These are phyloP conservation scores for Starmera quercuum DNA, from an alignment of 805 yeast species.

Conservation along the genomic window DNA sequence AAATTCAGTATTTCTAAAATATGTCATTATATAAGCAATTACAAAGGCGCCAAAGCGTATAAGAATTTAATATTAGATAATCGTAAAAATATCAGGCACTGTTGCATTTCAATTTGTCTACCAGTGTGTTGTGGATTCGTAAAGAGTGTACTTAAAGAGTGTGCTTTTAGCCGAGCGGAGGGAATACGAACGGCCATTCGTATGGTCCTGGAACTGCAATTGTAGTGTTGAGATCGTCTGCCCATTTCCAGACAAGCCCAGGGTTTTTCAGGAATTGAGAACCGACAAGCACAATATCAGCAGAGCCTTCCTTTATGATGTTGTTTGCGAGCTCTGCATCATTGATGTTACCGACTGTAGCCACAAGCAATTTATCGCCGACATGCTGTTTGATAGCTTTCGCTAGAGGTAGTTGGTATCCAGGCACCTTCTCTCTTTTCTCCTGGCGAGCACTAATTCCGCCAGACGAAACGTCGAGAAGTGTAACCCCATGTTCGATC, in stretches of 20 bases:
- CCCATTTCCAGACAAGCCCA: conserved; percentile 42
- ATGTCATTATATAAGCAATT: too few relatives aligned
- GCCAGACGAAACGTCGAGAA: conserved; percentile 50
- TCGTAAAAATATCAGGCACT: too few relatives aligned
- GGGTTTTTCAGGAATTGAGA: conserved; percentile 39
- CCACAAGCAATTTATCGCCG: conserved; percentile 34
- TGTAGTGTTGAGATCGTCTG: conserved; percentile 37
- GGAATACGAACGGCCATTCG: conserved; percentile 24
- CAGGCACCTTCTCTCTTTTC: conserved; percentile 20
- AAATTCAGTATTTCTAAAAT: too few relatives aligned
- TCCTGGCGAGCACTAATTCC: conserved; percentile 31
- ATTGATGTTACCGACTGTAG: conserved; percentile 40
- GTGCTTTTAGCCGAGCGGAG: too few relatives aligned
- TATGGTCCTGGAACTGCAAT: conserved; percentile 30
- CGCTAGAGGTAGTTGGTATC: conserved; percentile 33
- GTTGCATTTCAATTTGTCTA: too few relatives aligned
- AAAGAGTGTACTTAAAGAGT: too few relatives aligned
- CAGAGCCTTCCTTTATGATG: conserved; percentile 31
- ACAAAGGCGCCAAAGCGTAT: too few relatives aligned
- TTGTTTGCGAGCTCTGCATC: conserved; percentile 29
- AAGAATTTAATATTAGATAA: too few relatives aligned
- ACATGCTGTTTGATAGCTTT: conserved; percentile 33
- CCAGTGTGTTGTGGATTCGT: too few relatives aligned
- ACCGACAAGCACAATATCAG: conserved; percentile 44
- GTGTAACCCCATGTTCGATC: conserved; percentile 37